Conservation (phyloP, 345 rosid species). For the Lumnitzera racemosa region DNA sequence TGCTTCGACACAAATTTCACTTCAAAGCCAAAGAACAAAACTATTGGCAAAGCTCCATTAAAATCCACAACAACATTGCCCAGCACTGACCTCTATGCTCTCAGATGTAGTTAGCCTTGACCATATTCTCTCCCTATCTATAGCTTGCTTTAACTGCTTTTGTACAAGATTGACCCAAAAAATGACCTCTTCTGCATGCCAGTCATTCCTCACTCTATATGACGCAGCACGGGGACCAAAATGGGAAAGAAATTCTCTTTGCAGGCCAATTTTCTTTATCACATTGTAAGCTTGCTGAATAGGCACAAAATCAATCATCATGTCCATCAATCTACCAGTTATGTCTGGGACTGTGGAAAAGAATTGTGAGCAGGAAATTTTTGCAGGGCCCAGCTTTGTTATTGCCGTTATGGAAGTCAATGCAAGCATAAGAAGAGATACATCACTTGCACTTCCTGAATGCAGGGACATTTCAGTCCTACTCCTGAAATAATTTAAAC, state of each 20-base stretch:
- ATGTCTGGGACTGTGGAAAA: conserved; percentile 63
- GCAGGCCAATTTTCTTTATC: conserved; percentile 66
- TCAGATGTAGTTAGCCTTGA: conserved; percentile 86
- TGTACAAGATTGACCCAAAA: conserved; percentile 96
- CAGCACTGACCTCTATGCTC: conserved; percentile 77
- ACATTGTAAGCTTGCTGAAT: conserved; percentile 56
- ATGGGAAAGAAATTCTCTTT: conserved; percentile 86
- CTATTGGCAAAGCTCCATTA: too few species aligned
- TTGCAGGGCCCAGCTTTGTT: conserved; percentile 80
- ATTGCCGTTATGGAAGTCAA: conserved; percentile 77
- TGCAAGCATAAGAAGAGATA: conserved; percentile 71
- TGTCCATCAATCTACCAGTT: conserved; percentile 81
- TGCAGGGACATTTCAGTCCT: conserved; percentile 36
- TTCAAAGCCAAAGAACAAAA: too few species aligned
- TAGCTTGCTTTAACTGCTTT: conserved; percentile 74
- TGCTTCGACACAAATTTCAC: too few species aligned
- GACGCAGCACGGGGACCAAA: conserved; percentile 89
- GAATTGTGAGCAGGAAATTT: conserved; percentile 69
- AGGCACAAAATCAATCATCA: conserved; percentile 71
- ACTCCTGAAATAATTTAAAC: conserved; percentile 31
- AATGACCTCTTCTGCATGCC: conserved; percentile 63
- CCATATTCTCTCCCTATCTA: conserved; percentile 97
- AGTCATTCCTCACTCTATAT: conserved; percentile 59
- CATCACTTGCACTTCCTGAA: conserved; percentile 51
- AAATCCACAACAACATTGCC: neutral